Base-by-base conservation (phyloP, 805 yeast species). In the Yamadazyma paraphyllophila region DNA sequence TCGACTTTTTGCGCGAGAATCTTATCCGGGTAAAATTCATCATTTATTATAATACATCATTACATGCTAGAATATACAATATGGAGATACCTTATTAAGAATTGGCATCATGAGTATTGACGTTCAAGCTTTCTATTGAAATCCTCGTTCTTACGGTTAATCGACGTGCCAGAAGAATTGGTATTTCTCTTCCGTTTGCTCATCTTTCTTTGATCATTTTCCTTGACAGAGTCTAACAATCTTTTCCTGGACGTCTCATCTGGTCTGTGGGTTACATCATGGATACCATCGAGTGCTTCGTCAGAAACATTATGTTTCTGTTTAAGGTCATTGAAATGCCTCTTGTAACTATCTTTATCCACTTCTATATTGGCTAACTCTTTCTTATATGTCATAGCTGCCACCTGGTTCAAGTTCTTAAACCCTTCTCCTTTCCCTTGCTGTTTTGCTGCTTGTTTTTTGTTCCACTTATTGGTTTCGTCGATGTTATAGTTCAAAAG, bases 141-240 rank as follows among this genome's bases (percentile, higher is more conserved):
- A 53, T 83, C 83, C 58, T 75, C 77, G 68, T 87, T 87, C 62
- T 82, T 83, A 51, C 82, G 88, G 58, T 83, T 86, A 58, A 87
- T 79, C 60, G 66, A 76, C 25, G 76, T 68, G 4, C 66, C 68
- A 14, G 59, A 70, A 4, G 59, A 67, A 4, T 60, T 27, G 15
- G 11, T 73, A 3, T 62, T 65, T 8, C 56, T 60, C 41, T 66
- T 57, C 42, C 49, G 40, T 62, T 64, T 51, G 61, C 63, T 51
- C 50, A 60, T 59, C 37, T 64, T 62, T 26, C 65, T 64, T 55
- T 59, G 64, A 45, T 70, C 69, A 44, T 66, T 59, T 54, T 66
- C 62, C 59, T 59, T 60, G 25, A 69, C 60, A 14, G 57, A 51
- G 1, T 53, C 50, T 7, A 73, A 66, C 16, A 79, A 57, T 8